phyloP scores from a whole-genome alignment of 1,139 yeast species.

The Chernovozyma sophiae-reginae region DNA sequence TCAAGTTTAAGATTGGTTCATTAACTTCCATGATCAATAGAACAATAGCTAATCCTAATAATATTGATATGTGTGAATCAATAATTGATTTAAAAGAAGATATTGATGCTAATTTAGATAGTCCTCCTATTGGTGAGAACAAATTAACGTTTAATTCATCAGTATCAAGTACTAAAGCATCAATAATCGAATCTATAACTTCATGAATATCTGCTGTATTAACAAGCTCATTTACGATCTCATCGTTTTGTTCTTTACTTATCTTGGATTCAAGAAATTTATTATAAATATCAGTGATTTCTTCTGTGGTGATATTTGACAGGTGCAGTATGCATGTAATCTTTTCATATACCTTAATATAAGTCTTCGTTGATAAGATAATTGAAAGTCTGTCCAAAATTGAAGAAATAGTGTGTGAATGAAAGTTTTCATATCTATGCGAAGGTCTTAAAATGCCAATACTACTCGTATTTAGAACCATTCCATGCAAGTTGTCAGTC shows the following conservation, averaged over 20 bases:
- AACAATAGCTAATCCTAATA: conserved; percentile 23
- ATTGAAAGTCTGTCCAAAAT: conserved; percentile 20
- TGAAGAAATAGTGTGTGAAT: conserved; percentile 15
- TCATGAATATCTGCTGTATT: conserved; percentile 23
- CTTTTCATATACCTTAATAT: conserved; percentile 18
- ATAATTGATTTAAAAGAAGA: conserved; percentile 25
- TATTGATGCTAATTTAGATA: conserved; percentile 21
- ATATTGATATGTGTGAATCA: conserved; percentile 21
- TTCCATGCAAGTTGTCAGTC: conserved; percentile 10
- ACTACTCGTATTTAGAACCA: conserved; percentile 32
- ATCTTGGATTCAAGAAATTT: conserved; percentile 21
- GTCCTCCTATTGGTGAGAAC: conserved; percentile 11
- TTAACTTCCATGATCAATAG: conserved; percentile 31
- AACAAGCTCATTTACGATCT: conserved; percentile 20
- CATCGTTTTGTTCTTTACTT: conserved; percentile 19
- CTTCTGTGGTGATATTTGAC: conserved; percentile 12
- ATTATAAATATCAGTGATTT: conserved; percentile 20
- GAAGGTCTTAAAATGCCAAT: conserved; percentile 30
- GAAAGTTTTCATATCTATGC: conserved; percentile 27
- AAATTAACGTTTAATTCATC: conserved; percentile 4
- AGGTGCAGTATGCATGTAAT: conserved; percentile 9
- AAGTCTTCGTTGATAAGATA: conserved; percentile 25
- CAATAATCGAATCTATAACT: conserved; percentile 22
- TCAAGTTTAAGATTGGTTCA: conserved; percentile 22
- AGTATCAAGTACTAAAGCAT: conserved; percentile 8